Base-by-base conservation (phyloP, 2,329 filamentous ascomycete species). In the Botrytis fragariae region DNA sequence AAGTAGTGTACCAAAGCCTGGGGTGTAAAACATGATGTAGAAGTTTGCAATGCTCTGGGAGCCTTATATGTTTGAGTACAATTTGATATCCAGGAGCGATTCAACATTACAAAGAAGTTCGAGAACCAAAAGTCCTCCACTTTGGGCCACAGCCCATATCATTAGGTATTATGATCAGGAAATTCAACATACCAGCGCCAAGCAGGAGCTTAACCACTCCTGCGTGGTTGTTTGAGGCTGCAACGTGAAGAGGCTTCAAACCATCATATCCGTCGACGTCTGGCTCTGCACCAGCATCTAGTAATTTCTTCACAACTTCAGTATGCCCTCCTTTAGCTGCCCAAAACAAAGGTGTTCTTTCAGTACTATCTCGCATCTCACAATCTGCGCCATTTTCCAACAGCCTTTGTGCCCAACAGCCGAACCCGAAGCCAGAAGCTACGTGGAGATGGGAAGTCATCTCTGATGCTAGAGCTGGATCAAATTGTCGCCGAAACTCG, bases 241-340 rank as follows among this genome's bases (percentile, higher is more conserved):
- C 83, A 37, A 74, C 10, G 69, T 84, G 81, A 1, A 85, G 73
- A 9, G 84, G 81, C n/a, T 75, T 82, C 0, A 77, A 61, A 0
- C 83, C 83, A 29, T 72, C 3, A 10, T 61, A 69, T 2, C 80
- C 75, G 0, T 69, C 22, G 0, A 79, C 77, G 10, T 82, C 70
- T 0, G 82, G 79, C 18, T 67, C 20, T 35, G 74, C 74, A n/a
- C 75, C 74, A 65, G 61, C 48, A 37, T 74, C n/a, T 8, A 78
- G 69, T 18, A 78, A 45, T 37, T 74, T 37, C 4, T 57, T 61
- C 0, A 72, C 73, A 37, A 75, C 68, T 57, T 72, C 63, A 20
- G 39, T 29, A 71, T 76, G 74, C 16, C 77, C 76, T 60, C 71
- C 65, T 51, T 39, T 59, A 25, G 72, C 69, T 12, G 76, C 76